These are phyloP conservation scores for Claviceps sp. DNA, from an alignment of 2,329 filamentous ascomycete genomes.

Conservation along the genomic window DNA sequence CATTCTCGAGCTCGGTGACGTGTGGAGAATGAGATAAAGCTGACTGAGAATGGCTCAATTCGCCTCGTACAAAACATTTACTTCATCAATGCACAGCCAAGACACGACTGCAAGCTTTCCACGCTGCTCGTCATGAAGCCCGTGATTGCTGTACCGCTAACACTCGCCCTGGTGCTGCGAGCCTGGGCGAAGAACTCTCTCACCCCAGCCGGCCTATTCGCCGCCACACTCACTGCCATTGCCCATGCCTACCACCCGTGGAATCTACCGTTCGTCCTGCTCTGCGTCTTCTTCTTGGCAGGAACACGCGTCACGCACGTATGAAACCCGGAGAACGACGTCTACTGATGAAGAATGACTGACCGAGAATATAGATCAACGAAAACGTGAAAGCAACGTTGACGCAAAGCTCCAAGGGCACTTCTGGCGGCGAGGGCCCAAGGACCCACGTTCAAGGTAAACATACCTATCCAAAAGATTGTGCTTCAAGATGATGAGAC, in stretches of 20 bases:
- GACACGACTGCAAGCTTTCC: neutral
- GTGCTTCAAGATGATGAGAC: neutral
- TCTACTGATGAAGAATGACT: neutral
- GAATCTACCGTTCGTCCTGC: slow-evolving; percentile 76
- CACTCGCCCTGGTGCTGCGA: slow-evolving; percentile 47
- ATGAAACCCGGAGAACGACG: slow-evolving; percentile 8
- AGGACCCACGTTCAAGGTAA: slow-evolving; percentile 69
- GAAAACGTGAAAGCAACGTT: slow-evolving; percentile 71
- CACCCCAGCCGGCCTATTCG: slow-evolving; percentile 60
- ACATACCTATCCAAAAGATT: slow-evolving; percentile 5
- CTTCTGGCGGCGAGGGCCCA: slow-evolving; percentile 64
- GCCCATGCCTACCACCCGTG: slow-evolving; percentile 87
- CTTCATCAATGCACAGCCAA: neutral
- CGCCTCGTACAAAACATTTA: neutral
- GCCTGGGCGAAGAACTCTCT: slow-evolving; percentile 63
- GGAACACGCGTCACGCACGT: slow-evolving; percentile 79
- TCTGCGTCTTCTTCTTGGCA: slow-evolving; percentile 75
- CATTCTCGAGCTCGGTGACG: neutral
- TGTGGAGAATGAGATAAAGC: too few relatives aligned
- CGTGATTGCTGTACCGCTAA: slow-evolving; percentile 43
- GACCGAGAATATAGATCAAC: slow-evolving; percentile 48
- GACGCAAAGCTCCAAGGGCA: slow-evolving; percentile 64
- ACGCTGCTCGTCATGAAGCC: slow-evolving; percentile 35
- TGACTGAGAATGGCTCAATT: too few relatives aligned
- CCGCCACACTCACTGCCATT: slow-evolving; percentile 58